A percentile compares a stretch with the other conserved stretches of the same genome.
Evolutionary conservation across 306 rosid species (phyloP).

Genomic region (Quercus dentata): DNA sequence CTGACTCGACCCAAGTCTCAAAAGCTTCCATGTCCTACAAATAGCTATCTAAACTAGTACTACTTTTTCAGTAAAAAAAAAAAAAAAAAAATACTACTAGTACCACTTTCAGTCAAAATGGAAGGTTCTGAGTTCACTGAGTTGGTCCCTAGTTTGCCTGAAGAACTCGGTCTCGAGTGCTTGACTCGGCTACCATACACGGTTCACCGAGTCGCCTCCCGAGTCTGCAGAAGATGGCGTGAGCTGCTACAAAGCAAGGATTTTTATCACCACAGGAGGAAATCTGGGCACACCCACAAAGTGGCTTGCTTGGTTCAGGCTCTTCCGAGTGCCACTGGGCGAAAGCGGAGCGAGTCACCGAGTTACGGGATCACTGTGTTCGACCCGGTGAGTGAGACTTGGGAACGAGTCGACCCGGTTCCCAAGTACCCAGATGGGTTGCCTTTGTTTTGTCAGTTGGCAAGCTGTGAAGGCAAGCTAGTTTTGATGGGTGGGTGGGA

Average conservation of each 20-base stretch:
- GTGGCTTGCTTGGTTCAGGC: conserved; percentile 39
- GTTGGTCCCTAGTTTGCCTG: conserved; percentile 37
- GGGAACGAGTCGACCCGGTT: conserved; percentile 36
- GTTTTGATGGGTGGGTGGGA: conserved; percentile 55
- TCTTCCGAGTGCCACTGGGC: not conserved
- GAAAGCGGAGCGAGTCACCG: not conserved
- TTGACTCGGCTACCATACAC: conserved; percentile 38
- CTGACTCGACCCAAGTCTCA: not conserved
- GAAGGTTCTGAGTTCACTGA: conserved; percentile 12
- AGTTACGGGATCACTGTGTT: conserved; percentile 26
- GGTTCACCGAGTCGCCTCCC: conserved; percentile 21
- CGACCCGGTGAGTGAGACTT: conserved; percentile 19
- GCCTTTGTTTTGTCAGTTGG: conserved; percentile 36
- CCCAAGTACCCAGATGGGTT: conserved; percentile 27
- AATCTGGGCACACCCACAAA: conserved; percentile 22
- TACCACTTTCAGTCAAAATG: not conserved
- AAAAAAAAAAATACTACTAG: no score
- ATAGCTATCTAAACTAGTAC: no score
- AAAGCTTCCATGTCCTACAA: not conserved
- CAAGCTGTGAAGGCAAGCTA: conserved; percentile 30
- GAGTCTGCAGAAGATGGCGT: conserved; percentile 39
- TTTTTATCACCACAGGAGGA: conserved; percentile 29
- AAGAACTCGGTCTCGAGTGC: conserved; percentile 40
- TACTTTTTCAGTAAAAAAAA: no score
- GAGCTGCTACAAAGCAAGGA: conserved; percentile 24